phyloP scores from a whole-genome alignment of 805 yeast species.

The Nakazawaea siamensis region DNA sequence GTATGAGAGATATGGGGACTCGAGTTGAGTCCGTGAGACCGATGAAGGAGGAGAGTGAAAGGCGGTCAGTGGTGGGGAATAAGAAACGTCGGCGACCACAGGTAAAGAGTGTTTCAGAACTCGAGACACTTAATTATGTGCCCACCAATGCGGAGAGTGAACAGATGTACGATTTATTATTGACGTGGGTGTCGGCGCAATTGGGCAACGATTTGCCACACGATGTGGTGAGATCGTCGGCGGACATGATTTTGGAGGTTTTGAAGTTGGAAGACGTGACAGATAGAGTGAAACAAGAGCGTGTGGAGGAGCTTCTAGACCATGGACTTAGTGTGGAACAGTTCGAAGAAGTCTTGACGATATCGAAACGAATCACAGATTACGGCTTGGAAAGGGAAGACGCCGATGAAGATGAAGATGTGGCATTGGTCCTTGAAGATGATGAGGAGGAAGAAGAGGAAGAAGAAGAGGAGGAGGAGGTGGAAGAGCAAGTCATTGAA shows the following conservation, averaged over 20 bases:
- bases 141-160: constrained; percentile 52
- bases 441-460: constrained; percentile 33
- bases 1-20: constrained; percentile 64
- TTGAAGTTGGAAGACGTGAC: constrained; percentile 37
- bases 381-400: constrained; percentile 20
- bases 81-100: constrained; percentile 10
- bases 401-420: constrained; percentile 26
- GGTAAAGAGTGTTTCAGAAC: constrained; percentile 16
- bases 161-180: constrained; percentile 44
- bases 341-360: constrained; percentile 35
- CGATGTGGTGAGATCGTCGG: constrained; percentile 60
- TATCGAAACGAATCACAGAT: constrained; percentile 44
- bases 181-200: constrained; percentile 46
- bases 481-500: not conserved
- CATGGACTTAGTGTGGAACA: constrained; percentile 29
- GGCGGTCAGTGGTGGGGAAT: constrained; percentile 1
- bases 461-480: constrained; percentile 20
- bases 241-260: constrained; percentile 53
- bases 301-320: constrained; percentile 43
- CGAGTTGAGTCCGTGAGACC: constrained; percentile 19
- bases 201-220: constrained; percentile 71
- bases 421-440: constrained; percentile 34
- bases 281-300: constrained; percentile 36
- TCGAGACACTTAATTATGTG: constrained; percentile 49
- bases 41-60: constrained; percentile 9